Conservation (phyloP, 1,139 yeast genomes). For the Sugiyamaella novakii region DNA sequence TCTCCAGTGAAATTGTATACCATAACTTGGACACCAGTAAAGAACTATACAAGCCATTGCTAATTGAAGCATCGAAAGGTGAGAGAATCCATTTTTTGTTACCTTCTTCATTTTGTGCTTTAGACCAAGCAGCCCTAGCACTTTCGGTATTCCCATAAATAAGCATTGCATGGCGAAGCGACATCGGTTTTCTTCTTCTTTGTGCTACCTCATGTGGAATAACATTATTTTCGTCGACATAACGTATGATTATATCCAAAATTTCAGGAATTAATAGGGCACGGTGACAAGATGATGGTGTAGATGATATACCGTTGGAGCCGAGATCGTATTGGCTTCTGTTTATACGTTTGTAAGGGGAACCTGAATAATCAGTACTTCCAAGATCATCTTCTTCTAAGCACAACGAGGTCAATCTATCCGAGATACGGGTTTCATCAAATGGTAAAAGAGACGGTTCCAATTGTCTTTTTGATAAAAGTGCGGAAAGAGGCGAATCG, state of each 20-base stretch:
- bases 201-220: conserved; percentile 65
- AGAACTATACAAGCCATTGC: conserved; percentile 55
- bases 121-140: conserved; percentile 57
- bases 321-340: conserved; percentile 2
- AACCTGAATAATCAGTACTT: background rate
- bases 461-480: conserved; percentile 1
- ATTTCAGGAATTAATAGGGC: conserved; percentile 81
- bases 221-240: conserved; percentile 54
- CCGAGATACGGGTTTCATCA: conserved; percentile 9
- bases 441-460: conserved; percentile 13
- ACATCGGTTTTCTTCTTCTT: conserved; percentile 64
- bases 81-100: background rate
- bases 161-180: conserved; percentile 61
- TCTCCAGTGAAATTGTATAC: conserved; percentile 56
- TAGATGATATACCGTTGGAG: background rate
- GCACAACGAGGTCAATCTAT: conserved; percentile 3
- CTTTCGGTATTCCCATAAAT: conserved; percentile 56
- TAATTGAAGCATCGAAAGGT: conserved; percentile 15
- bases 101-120: conserved; percentile 33
- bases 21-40: conserved; percentile 69
- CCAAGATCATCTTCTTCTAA: conserved; percentile 4
- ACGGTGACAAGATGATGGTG: conserved; percentile 39
- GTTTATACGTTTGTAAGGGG: conserved; percentile 4
- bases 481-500: background rate
- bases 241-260: conserved; percentile 58